phyloP scores from a whole-genome alignment of 1,139 yeast genomes.

The Scheffersomyces segobiensis region DNA sequence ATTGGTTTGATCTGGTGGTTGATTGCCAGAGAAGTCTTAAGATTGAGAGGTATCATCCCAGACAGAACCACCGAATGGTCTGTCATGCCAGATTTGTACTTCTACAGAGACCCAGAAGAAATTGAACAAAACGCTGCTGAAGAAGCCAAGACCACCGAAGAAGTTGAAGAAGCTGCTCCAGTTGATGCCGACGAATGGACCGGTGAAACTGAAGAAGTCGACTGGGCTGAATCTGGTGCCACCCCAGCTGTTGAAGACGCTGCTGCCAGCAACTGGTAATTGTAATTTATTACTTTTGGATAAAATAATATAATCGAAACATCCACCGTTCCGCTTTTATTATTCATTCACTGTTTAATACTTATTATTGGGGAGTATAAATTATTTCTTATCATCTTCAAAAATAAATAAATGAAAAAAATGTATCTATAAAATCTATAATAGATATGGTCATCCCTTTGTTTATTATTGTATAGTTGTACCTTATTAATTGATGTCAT shows the following conservation, averaged over 20 bases:
- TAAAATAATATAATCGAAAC: constrained; percentile 9
- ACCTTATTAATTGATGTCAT: constrained; percentile 22
- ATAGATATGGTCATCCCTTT: background rate
- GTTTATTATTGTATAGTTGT: constrained; percentile 19
- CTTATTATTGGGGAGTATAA: constrained; percentile 12
- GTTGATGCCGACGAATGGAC: constrained; percentile 55
- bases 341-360: background rate
- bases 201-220: constrained; percentile 63
- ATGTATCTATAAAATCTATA: constrained; percentile 1
- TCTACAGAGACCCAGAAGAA: constrained; percentile 99
- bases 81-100: constrained; percentile 99
- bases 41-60: constrained; percentile 97
- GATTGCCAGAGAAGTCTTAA: constrained; percentile 98
- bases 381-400: constrained; percentile 9
- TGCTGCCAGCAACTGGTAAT: constrained; percentile 61
- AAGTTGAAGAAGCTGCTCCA: constrained; percentile 56
- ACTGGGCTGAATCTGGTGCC: constrained; percentile 65
- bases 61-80: constrained; percentile 98
- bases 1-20: constrained; percentile 99
- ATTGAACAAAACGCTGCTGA: constrained; percentile 83
- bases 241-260: constrained; percentile 78
- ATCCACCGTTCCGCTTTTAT: background rate
- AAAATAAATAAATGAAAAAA: constrained; percentile 12
- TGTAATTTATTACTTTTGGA: constrained; percentile 11
- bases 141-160: constrained; percentile 52